Evolutionary conservation across 2,329 filamentous ascomycete genomes (phyloP).

Genomic region (Chrysosphaeria jannelii): DNA sequence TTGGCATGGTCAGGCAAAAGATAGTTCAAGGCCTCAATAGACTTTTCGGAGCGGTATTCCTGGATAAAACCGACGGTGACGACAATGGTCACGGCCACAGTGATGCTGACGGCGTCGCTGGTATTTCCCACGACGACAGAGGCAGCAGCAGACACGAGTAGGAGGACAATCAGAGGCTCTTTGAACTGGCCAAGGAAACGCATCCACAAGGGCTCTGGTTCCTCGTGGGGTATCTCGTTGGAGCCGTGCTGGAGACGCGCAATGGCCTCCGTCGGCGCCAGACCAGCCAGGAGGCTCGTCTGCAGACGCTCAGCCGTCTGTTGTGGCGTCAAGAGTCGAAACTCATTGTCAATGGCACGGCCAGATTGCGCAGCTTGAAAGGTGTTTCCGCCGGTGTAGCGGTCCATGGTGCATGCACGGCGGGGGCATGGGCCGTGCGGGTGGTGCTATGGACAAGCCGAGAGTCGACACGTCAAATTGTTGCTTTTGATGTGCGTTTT

Average conservation of each 20-base stretch:
- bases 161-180: constrained; percentile 76
- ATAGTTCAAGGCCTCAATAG: constrained; percentile 76
- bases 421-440: no score
- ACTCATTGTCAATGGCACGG: constrained; percentile 24
- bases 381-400: no score
- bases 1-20: constrained; percentile 89
- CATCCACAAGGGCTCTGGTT: constrained; percentile 79
- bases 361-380: no score
- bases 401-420: no score
- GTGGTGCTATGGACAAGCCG: no score
- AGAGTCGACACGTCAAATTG: no score
- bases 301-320: constrained; percentile 50
- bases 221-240: constrained; percentile 84
- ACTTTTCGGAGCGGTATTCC: constrained; percentile 93
- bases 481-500: no score
- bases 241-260: constrained; percentile 53
- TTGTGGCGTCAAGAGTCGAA: constrained; percentile 36
- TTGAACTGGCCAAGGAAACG: constrained; percentile 93
- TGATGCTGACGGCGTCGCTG: constrained; percentile 87
- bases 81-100: constrained; percentile 86
- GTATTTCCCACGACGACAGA: constrained; percentile 78
- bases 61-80: constrained; percentile 90
- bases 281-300: constrained; percentile 58
- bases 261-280: constrained; percentile 55
- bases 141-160: constrained; percentile 63